phyloP scores from a whole-genome alignment of 495 filamentous ascomycete species.

The Wilcoxina mikolae region DNA sequence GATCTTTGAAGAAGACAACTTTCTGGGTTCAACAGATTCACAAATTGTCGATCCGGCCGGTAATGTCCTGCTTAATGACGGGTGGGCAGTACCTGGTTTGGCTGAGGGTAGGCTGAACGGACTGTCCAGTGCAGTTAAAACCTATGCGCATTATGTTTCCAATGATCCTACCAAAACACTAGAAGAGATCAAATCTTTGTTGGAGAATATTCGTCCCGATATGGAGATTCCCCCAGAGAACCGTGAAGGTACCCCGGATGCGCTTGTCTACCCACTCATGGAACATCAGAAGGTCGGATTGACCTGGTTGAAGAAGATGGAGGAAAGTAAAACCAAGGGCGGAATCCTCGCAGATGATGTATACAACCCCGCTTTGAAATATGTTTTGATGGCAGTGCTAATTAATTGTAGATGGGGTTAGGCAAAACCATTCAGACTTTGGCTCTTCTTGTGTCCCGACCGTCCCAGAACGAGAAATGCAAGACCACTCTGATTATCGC shows the following conservation, averaged over 20 bases:
- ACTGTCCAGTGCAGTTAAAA: not conserved
- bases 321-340: slow-evolving; percentile 61
- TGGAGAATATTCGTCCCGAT: slow-evolving; percentile 63
- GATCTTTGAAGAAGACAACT: too few species aligned
- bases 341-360: slow-evolving; percentile 52
- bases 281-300: slow-evolving; percentile 75
- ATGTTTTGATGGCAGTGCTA: slow-evolving; percentile 40
- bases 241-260: slow-evolving; percentile 58
- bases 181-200: slow-evolving; percentile 50
- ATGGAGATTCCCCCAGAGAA: slow-evolving; percentile 49
- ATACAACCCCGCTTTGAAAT: too few species aligned
- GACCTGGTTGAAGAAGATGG: slow-evolving; percentile 69
- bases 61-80: not conserved
- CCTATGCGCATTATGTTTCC: slow-evolving; percentile 1
- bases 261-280: slow-evolving; percentile 54
- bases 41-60: not conserved
- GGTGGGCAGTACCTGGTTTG: not conserved
- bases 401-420: slow-evolving; percentile 52
- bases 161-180: slow-evolving; percentile 43
- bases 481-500: slow-evolving; percentile 81
- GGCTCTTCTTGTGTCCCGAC: slow-evolving; percentile 63
- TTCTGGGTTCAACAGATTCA: too few species aligned
- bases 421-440: slow-evolving; percentile 89
- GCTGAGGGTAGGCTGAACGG: not conserved
- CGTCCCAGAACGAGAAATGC: slow-evolving; percentile 43